Base-by-base conservation (phyloP, 1,284 basidiomycete genomes). In the Omphalotus olearius region DNA sequence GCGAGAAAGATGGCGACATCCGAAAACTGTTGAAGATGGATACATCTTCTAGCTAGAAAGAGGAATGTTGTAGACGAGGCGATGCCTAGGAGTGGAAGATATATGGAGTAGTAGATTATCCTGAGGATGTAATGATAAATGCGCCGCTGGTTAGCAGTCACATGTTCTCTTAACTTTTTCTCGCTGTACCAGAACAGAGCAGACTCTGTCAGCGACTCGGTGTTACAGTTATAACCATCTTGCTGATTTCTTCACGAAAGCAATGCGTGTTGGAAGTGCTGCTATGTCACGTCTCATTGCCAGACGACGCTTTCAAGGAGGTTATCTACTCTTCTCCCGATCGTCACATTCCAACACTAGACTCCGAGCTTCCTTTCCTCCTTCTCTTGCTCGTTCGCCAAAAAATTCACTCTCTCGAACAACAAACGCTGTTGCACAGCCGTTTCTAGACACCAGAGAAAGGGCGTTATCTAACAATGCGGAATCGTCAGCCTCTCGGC, bases 241-340 rank as follows among this genome's bases (percentile, higher is more conserved):
- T 23, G 23, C 23, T 23, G 23, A 23, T 23, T 5, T 33, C 30
- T 33, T 33, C 30, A 7, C 30, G 7, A 33, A 33, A 33, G 30
- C 30, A 9, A 33, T 33, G 30, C 30, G 9, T 33, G 30, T 13
- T 33, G 13, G 33, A 43, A 42, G 36, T n/a, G n/a, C 35, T 20
- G 44, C 44, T 4, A 51, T 45, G 50, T 14, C 37, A 25, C 42
- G 11, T 28, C 18, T 51, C n/a, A 39, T 42, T 23, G 30, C 26
- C 5, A 30, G 28, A 40, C 47, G 25, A 18, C 47, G 26, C 23
- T 40, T 39, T 40, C 37, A 48, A 39, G 36, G 35, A 6, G 30
- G 39, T 14, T 26, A 41, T 49, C 47, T 33, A 33, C 30, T 13
- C 4, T 13, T 33, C 30, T 33, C 30, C 30, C 30, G 30, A 33